Base-by-base conservation (phyloP, 2,329 filamentous ascomycete genomes). In the Epicoccum sorghinum region DNA sequence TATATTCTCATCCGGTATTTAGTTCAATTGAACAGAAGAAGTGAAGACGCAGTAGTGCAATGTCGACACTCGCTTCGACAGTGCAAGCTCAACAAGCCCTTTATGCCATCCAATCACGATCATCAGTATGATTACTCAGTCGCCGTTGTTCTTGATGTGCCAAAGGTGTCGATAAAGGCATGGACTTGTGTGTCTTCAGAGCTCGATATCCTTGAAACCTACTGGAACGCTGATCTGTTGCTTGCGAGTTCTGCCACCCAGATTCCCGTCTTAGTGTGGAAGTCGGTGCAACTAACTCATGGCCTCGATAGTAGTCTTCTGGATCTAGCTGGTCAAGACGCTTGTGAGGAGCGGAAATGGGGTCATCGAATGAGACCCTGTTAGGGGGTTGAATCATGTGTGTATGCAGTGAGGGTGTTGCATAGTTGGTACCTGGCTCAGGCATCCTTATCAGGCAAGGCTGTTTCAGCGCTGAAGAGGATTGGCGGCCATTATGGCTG, bases 51-150 rank as follows among this genome's bases (percentile, higher is more conserved):
- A 29, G 2, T 7, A 29, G 27, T 9, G 9, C 9, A 9, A 29
- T 29, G 27, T 29, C 27, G 27, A 9, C 27, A 9, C 13, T 4
- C 10, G 13, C 9, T 12, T n/a, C 32, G 13, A 33, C 10, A 33
- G 13, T 33, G 32, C 13, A 33, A 13, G 13, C 32, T 12, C 1
- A 9, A n/a, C 7, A 12, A 33, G 9, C 10, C 25, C 4, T 4
- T 52, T 18, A 55, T 29, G 52, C 46, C 42, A 55, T 36, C 46
- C 52, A 55, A 24, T 55, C 52, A 25, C 52, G 47, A 39, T 55
- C 52, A 25, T 55, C 52, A 7, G 52, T 55, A 30, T 50, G 47
- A 22, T 55, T 50, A n/a, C 52, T 55, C 4, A 25, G 25, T n/a
- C 46, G 41, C n/a, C 52, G 52, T 12, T 24, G 13, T n/a, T 47